Evolutionary conservation across 257 asterid species (phyloP).

Genomic region (Asclepias syriaca): DNA sequence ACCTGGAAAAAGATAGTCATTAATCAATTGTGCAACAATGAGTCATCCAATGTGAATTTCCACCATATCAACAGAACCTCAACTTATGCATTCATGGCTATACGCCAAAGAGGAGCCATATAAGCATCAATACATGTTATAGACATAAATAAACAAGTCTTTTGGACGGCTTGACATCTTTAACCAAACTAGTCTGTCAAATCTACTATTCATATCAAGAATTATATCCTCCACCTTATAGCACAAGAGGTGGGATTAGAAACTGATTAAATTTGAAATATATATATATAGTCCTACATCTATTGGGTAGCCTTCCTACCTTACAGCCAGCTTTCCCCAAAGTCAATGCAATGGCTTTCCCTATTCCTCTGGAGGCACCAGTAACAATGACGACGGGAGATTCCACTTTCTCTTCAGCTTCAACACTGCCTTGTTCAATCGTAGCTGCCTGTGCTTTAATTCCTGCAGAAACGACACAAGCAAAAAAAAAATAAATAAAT

Average conservation of each 20-base stretch:
- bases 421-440: slow-evolving; percentile 42
- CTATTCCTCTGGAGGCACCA: slow-evolving; percentile 97
- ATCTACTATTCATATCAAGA: neutral
- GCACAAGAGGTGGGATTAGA: neutral
- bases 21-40: slow-evolving; percentile 13
- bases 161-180: neutral
- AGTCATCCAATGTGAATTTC: neutral
- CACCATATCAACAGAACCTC: neutral
- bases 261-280: neutral
- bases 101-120: neutral
- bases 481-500: no score
- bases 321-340: slow-evolving; percentile 96
- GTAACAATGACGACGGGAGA: slow-evolving; percentile 83
- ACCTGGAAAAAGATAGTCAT: slow-evolving; percentile 44
- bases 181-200: neutral
- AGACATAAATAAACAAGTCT: neutral
- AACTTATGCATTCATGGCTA: neutral
- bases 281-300: neutral
- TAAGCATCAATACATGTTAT: neutral
- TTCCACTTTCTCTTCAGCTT: slow-evolving; percentile 51
- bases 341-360: slow-evolving; percentile 85
- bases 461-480: slow-evolving; percentile 31
- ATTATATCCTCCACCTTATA: neutral
- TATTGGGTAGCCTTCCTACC: slow-evolving; percentile 31
- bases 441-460: slow-evolving; percentile 69